Percentiles rank a stretch among this genome's conserved stretches.
phyloP scores from a whole-genome alignment of 495 filamentous ascomycete genomes.

The Beverwykella pulmonaria region DNA sequence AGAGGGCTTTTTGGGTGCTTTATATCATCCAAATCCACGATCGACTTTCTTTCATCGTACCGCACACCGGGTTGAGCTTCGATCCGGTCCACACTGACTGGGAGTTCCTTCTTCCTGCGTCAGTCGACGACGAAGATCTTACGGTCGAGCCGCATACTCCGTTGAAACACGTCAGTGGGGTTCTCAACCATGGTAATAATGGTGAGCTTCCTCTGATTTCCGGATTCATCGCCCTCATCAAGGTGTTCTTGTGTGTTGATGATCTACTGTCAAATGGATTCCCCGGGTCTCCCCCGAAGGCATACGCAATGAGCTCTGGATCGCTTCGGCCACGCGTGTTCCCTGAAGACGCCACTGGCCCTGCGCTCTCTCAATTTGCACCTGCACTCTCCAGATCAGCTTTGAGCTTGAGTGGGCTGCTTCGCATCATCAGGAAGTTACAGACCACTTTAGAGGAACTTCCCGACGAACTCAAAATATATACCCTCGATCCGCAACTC shows the following conservation, averaged over 20 bases:
- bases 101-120: neutral
- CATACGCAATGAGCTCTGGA: conserved; percentile 4
- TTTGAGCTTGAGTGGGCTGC: neutral
- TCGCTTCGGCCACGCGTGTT: neutral
- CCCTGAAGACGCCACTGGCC: neutral
- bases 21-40: conserved; percentile 14
- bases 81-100: conserved; percentile 9
- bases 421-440: conserved; percentile 8
- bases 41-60: conserved; percentile 10
- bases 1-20: conserved; percentile 9
- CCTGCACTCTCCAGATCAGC: neutral
- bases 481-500: conserved; percentile 6
- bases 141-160: neutral
- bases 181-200: neutral
- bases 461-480: conserved; percentile 2
- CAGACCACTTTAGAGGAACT: conserved; percentile 6
- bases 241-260: conserved; percentile 4
- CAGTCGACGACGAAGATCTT: conserved; percentile 2
- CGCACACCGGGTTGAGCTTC: conserved; percentile 11
- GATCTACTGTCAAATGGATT: conserved; percentile 7
- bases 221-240: conserved; percentile 11
- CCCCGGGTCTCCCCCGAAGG: conserved; percentile 2
- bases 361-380: neutral
- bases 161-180: neutral
- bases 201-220: neutral